Base-by-base conservation (phyloP, 2,329 filamentous ascomycete species). In the Plectosphaerella sp. region DNA sequence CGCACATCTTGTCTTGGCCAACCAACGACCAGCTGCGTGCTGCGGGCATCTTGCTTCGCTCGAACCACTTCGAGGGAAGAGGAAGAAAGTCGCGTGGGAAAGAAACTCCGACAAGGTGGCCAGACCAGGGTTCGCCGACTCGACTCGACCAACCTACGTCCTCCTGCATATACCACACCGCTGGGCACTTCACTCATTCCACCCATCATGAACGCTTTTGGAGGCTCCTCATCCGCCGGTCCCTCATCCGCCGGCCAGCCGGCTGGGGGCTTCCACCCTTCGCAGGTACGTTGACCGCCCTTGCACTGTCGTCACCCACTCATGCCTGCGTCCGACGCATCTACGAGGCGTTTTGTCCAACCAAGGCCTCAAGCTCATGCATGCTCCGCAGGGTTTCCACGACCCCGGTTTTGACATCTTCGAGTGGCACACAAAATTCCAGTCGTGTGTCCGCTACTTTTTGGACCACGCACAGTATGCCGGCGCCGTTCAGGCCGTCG, bases 341-440 rank as follows among this genome's bases (percentile, higher is more conserved):
- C 16, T 8, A 12, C 41, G 18, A 7, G 41, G 41, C 22, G 22
- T 18, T 43, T 20, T 43, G 16, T 11, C 41, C n/a, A 10, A 9
- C 41, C n/a, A 10, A 9, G n/a, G 41, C n/a, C 41, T 43, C 10
- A 20, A 18, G 28, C 28, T 33, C 28, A 33, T 33, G 28, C 28
- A 33, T 33, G 28, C 28, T 33, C 28, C 49, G 36, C 62, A 78
- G 75, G 71, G 73, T 7, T 76, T 78, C 55, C 67, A 73, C 55
- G 72, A 76, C 55, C 64, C 67, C 49, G 71, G 77, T 47, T 86
- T 92, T 70, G 88, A 93, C 68, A 88, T 97, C 58, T 87, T 97
- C 66, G 88, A 91, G 55, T 97, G 94, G 94, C 89, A 96, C 67
- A 89, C 90, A 10, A 87, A 88, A 54, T 96, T 95, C 68, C 87